Evolutionary conservation across 441 rosid genomes (phyloP), one percentile per base, ranked within the genome.

Genomic region (Pelargonium australe): DNA sequence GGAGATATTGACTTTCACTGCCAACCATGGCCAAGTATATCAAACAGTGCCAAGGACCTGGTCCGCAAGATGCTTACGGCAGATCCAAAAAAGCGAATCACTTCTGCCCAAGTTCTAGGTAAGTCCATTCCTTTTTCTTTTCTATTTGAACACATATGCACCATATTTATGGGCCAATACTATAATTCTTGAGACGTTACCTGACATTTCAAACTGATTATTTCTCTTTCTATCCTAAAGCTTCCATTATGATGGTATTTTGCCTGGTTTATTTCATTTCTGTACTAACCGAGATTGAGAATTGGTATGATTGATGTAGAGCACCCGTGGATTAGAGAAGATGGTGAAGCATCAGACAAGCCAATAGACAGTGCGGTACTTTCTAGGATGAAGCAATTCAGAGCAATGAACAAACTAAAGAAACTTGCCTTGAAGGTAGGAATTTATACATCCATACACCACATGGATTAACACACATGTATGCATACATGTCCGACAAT

Each of bases 331-430:
- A 78, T 86, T 68, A 83, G 80, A 69, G 90, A 84, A 78, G 90
- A 83, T 16, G 89, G 90, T 69, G 81, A 79, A 64, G 88, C 88
- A 69, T 84, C 90, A 2, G 90, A 86, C 81, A 84, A 76, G 79
- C 90, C 90, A 45, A 82, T 85, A 73, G 86, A 85, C 63, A 87
- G 79, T 75, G 91, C 91, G 37, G 91, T 87, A 44, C 84, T 87
- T 65, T 83, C 86, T 31, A 87, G 91, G 77, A 85, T 87, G 91
- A 87, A 87, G 77, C 91, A 87, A 57, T 87, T 87, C 71, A 78
- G 91, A 75, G 86, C 84, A 37, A 87, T 87, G 91, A 87, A 87
- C 78, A 83, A 87, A 79, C 80, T 87, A 9, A 87, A 87, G 82
- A 85, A 85, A 73, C 89, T 87, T 60, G 91, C 91, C 40, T 47